These are phyloP conservation scores for Lavandula angustifolia DNA, from an alignment of 257 asterid species.

Conservation along the genomic window DNA sequence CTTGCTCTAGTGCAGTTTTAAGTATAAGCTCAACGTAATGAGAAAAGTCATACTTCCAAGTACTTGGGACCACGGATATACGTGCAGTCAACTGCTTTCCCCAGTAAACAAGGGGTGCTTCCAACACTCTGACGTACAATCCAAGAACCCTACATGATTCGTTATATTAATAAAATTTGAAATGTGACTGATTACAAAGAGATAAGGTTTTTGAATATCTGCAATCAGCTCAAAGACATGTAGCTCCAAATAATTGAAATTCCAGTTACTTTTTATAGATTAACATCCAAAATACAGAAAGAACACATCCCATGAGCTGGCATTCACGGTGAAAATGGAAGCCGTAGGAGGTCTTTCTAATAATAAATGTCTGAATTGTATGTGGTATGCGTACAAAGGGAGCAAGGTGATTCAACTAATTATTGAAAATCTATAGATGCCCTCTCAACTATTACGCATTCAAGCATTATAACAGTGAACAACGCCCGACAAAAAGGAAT, in stretches of 20 bases:
- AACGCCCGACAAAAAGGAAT: not conserved
- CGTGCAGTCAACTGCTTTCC: conserved; percentile 97
- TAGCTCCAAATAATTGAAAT: not conserved
- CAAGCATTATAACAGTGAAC: not conserved
- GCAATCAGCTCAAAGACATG: conserved; percentile 2
- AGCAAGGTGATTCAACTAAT: not conserved
- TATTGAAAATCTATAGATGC: conserved; percentile 1
- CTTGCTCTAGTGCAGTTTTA: conserved; percentile 20
- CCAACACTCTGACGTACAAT: conserved; percentile 99
- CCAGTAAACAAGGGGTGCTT: conserved; percentile 94
- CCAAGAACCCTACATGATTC: conserved; percentile 86
- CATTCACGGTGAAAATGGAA: not conserved
- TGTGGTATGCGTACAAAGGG: not conserved
- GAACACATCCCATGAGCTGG: conserved; percentile 3
- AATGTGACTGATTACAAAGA: conserved; percentile 18
- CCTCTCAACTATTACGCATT: not conserved
- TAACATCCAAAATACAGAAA: too few species aligned
- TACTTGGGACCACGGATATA: conserved; percentile 83
- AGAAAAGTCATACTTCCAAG: conserved; percentile 61
- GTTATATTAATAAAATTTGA: conserved; percentile 5
- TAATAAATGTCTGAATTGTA: not conserved
- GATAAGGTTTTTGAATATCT: not conserved
- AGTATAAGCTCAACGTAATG: conserved; percentile 5
- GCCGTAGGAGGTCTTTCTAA: not conserved
- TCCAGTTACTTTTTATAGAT: not conserved